Percentiles rank a stretch among this genome's conserved stretches.
These are phyloP conservation scores for Salix dunnii DNA, from an alignment of 345 rosid genomes.

Conservation along the genomic window DNA sequence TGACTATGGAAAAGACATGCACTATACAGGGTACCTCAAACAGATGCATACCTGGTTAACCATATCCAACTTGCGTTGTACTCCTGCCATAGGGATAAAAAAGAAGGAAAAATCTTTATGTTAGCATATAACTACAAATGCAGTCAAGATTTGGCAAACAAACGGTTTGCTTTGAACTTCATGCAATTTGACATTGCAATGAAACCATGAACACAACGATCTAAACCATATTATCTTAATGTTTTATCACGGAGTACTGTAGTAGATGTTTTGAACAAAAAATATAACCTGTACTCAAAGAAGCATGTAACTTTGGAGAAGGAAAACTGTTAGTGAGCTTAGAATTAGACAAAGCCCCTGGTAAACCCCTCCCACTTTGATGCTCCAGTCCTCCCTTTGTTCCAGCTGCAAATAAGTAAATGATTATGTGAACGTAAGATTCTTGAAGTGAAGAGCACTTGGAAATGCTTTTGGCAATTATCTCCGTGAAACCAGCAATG, in stretches of 20 bases:
- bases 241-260: no score
- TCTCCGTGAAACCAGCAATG: not conserved
- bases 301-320: conserved; percentile 47
- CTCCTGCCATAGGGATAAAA: conserved; percentile 34
- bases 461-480: no score
- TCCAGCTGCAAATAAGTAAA: conserved; percentile 39
- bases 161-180: no score
- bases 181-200: no score
- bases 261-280: no score
- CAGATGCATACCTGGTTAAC: conserved; percentile 41
- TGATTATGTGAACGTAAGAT: not conserved
- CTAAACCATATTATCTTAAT: no score
- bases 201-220: no score
- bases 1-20: no score
- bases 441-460: no score
- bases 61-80: conserved; percentile 58
- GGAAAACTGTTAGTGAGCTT: conserved; percentile 42
- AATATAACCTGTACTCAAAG: conserved; percentile 41
- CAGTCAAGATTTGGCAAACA: no score
- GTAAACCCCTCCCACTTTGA: conserved; percentile 44
- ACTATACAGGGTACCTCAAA: no score
- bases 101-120: not conserved
- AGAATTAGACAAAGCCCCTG: conserved; percentile 42
- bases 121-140: no score
- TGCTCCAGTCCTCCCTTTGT: conserved; percentile 49